These are phyloP conservation scores for Lyophyllum decastes DNA, from an alignment of 768 basidiomycete genomes.

Conservation along the genomic window DNA sequence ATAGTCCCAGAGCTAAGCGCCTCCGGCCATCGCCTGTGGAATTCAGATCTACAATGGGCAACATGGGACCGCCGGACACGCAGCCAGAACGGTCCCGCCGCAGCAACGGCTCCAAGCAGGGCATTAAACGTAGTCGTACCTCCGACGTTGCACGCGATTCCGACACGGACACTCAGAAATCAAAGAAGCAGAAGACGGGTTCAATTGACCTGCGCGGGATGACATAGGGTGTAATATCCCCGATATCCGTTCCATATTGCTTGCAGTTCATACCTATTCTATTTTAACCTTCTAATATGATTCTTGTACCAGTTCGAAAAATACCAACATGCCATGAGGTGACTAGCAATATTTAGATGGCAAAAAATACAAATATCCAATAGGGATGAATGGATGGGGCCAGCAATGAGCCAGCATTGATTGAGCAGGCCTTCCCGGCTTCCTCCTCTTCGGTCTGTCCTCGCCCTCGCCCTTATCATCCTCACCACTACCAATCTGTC, in stretches of 20 bases:
- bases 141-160: slow-evolving; percentile 25
- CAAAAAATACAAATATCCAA: not conserved
- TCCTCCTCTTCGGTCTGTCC: slow-evolving; percentile 38
- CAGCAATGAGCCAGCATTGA: not conserved
- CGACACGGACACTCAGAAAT: slow-evolving; percentile 30
- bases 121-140: slow-evolving; percentile 37
- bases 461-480: slow-evolving; percentile 30
- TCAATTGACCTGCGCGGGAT: slow-evolving; percentile 1
- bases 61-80: slow-evolving; percentile 1
- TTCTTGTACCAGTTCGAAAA: not conserved
- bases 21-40: slow-evolving; percentile 23
- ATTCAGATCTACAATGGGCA: slow-evolving; percentile 16
- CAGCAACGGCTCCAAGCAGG: slow-evolving; percentile 24
- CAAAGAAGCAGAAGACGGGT: slow-evolving; percentile 35
- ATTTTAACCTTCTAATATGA: not conserved
- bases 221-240: not conserved
- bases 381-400: not conserved
- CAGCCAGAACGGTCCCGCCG: slow-evolving; percentile 1
- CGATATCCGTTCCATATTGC: not conserved
- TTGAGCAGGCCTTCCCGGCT: not conserved
- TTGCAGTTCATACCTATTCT: not conserved
- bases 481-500: slow-evolving; percentile 17
- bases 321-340: too few relatives aligned
- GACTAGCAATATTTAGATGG: not conserved
- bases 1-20: slow-evolving; percentile 27